These are phyloP conservation scores for Tremella mesenterica DNA, from an alignment of 768 basidiomycete species.

Conservation along the genomic window DNA sequence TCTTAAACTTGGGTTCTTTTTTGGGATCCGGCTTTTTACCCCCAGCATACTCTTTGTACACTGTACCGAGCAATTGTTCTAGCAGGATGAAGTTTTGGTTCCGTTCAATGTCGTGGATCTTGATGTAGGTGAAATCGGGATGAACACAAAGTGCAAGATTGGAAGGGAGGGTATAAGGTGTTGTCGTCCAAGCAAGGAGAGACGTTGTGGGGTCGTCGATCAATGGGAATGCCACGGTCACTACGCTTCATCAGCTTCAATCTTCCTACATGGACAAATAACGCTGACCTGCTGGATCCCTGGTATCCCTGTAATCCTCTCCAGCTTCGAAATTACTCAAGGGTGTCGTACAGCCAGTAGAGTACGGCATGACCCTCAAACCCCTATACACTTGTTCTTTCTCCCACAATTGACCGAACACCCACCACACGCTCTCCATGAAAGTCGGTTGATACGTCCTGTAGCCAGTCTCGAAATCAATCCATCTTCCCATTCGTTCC, in stretches of 20 bases:
- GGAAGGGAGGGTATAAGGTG: slow-evolving; percentile 95
- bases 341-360: slow-evolving; percentile 89
- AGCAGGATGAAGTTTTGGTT: slow-evolving; percentile 85
- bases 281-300: slow-evolving; percentile 73
- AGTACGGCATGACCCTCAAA: slow-evolving; percentile 93
- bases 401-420: slow-evolving; percentile 85
- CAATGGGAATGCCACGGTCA: slow-evolving; percentile 85
- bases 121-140: slow-evolving; percentile 91
- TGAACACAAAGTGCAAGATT: slow-evolving; percentile 93
- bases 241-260: slow-evolving; percentile 45
- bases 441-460: slow-evolving; percentile 87
- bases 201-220: slow-evolving; percentile 86
- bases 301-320: slow-evolving; percentile 80
- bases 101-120: slow-evolving; percentile 82
- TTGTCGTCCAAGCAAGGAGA: slow-evolving; percentile 95
- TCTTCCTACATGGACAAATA: not conserved
- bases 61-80: slow-evolving; percentile 70
- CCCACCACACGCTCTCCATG: slow-evolving; percentile 99
- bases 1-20: slow-evolving; percentile 87
- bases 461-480: slow-evolving; percentile 99
- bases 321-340: slow-evolving; percentile 97
- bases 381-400: slow-evolving; percentile 89
- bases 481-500: slow-evolving; percentile 98
- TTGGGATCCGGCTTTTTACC: slow-evolving; percentile 60
- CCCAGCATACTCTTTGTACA: slow-evolving; percentile 60